Evolutionary conservation across 768 basidiomycete genomes (phyloP), one percentile per base, ranked within the genome.

Genomic region (Naganishia onofrii): DNA sequence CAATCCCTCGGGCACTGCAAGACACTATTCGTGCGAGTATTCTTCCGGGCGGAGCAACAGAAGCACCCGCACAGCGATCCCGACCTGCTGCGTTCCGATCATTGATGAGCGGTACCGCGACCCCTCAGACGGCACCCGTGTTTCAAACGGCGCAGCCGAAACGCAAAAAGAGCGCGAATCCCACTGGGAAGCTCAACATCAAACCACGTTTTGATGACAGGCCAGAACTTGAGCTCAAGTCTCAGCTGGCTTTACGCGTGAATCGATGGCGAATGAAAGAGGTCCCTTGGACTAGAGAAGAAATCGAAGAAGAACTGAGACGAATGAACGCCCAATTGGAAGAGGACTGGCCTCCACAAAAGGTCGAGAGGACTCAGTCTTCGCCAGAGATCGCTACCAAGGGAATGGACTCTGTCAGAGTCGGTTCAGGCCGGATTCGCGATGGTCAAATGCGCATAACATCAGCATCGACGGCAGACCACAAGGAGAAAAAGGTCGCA

Each of bases 151-250:
- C 60, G 15, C 21, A 63, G 26, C 60, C 60, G 7, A 63, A 63
- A 63, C 36, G 60, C 1, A 63, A 63, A 38, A 23, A 29, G 38
- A 38, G 12, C 3, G 38, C 57, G n/a, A 63, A 26, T 21, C 54
- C 36, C 26, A 55, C 67, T 29, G 54, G 51, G n/a, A 48, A 63
- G 26, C 54, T 72, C 7, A 55, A 51, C 15, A 72, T 72, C 55
- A 34, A 53, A 28, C 66, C 60, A 28, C 57, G 71, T 23, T 28
- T 31, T 15, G 71, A 72, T 31, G 71, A 72, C 29, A 67, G 71
- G 23, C 71, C 71, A 34, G 71, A 72, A n/a, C 42, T 64, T 10
- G 71, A 72, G 63, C 55, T 72, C 38, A 67, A 67, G 51, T 68
- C 67, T 3, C 60, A 68, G 51, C 52, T 72, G 19, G 44, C 52